Base-by-base conservation (phyloP, 1,284 basidiomycete species). In the Jaminaea rosea region DNA sequence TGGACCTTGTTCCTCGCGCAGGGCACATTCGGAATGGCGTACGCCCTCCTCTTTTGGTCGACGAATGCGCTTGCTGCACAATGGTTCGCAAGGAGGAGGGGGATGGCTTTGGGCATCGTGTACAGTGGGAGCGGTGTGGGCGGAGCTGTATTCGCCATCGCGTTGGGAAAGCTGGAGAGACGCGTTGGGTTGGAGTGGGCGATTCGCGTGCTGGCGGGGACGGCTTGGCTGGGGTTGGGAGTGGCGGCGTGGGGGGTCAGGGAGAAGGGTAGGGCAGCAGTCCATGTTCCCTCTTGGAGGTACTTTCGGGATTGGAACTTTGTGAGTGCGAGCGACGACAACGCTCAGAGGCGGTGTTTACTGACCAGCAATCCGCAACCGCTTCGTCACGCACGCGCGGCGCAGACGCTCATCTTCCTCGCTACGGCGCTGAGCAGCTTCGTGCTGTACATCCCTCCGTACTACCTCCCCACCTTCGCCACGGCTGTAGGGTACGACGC, bases 381-480 rank as follows among this genome's bases (percentile, higher is more conserved):
- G n/a, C n/a, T n/a, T n/a, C n/a, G n/a, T n/a, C n/a, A n/a, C n/a
- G n/a, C n/a, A n/a, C n/a, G n/a, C n/a, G n/a, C n/a, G n/a, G n/a
- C n/a, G n/a, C n/a, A n/a, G n/a, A n/a, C n/a, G n/a, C 53, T 70
- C 24, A 52, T 75, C 46, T 65, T 74, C 37, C 26, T 65, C 10
- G 59, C 66, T 0, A 71, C 67, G 3, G 71, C 67, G 3, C 47
- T 75, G 6, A 70, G 54, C 2, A 71, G 69, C 2, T 76, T 76
- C 47, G 68, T 73, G 1, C 60, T 76, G 17, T 66, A 75, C 49
- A 72, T 76, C 2, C 71, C 74, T 8, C 71, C 75, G 23, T 75
- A 75, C 62, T 68, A 74, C 55, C 59, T 76, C 4, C 75, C 75
- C 1, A 61, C 74, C 3, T 76, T 72, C 53, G 72, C 70, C 8